Evolutionary conservation across 106 monocot genomes (phyloP).

Genomic region (Chionographis japonica): DNA sequence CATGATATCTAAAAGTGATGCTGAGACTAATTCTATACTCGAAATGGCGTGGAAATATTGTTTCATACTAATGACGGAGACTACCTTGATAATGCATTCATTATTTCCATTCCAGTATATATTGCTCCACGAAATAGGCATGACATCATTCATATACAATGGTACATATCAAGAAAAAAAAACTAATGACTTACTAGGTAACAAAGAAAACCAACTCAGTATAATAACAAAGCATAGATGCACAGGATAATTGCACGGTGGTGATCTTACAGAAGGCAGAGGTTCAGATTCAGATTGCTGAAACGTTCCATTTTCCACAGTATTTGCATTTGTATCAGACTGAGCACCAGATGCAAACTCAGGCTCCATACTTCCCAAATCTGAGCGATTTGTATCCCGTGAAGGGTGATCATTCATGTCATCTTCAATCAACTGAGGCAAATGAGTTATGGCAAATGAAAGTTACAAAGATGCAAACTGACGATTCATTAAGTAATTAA

Average conservation of each 20-base stretch:
- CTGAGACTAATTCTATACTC: too few relatives aligned
- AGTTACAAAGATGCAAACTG: conserved; percentile 9
- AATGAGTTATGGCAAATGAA: conserved; percentile 10
- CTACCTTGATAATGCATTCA: too few relatives aligned
- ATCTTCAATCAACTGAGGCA: conserved; percentile 74
- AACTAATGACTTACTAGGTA: not conserved
- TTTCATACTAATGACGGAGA: too few relatives aligned
- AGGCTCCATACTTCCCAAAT: conserved; percentile 25
- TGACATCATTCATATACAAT: too few relatives aligned
- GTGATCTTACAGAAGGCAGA: conserved; percentile 4
- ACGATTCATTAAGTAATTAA: too few relatives aligned
- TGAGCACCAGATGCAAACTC: conserved; percentile 10
- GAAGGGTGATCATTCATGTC: conserved; percentile 18
- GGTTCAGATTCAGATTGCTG: conserved; percentile 19
- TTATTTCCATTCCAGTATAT: too few relatives aligned
- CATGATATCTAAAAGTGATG: too few relatives aligned
- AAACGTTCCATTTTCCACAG: conserved; percentile 22
- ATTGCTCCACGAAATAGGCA: too few relatives aligned
- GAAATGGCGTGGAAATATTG: too few relatives aligned
- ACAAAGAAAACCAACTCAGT: not conserved
- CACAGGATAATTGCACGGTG: not conserved
- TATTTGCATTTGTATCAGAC: not conserved
- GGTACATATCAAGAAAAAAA: too few relatives aligned
- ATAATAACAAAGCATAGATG: too few relatives aligned
- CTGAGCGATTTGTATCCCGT: conserved; percentile 16